phyloP scores from a whole-genome alignment of 345 rosid genomes.

The Anacardium occidentale region DNA sequence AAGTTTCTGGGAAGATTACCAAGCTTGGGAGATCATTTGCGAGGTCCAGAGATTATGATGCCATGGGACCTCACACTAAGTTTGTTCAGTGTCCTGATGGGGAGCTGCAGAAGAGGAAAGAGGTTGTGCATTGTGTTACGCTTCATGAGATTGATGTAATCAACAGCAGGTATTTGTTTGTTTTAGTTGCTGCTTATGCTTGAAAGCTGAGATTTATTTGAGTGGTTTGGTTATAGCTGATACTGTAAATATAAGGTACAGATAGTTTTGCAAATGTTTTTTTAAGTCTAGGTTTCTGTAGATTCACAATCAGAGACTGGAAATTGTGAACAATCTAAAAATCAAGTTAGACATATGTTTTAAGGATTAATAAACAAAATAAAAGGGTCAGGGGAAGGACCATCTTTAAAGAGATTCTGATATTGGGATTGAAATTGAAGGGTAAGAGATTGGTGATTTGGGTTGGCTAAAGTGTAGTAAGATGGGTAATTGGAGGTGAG shows the following conservation, averaged over 20 bases:
- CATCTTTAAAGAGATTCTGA: not conserved
- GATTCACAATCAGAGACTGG: not conserved
- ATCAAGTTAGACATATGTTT: not conserved
- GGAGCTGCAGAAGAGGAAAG: slow-evolving; percentile 94
- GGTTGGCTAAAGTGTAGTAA: not conserved
- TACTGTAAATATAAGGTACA: not conserved
- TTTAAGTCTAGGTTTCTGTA: not conserved
- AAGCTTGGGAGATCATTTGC: slow-evolving; percentile 92
- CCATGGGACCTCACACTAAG: slow-evolving; percentile 93
- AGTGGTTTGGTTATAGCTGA: not conserved
- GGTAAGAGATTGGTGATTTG: not conserved
- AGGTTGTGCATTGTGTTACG: slow-evolving; percentile 88
- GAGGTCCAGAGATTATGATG: slow-evolving; percentile 92
- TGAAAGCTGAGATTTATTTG: not conserved
- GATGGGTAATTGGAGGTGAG: not conserved
- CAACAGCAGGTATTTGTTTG: slow-evolving; percentile 67
- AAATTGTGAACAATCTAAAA: not conserved
- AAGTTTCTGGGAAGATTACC: slow-evolving; percentile 81
- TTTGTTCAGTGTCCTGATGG: slow-evolving; percentile 98
- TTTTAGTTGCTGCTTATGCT: not conserved
- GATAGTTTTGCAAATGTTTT: not conserved
- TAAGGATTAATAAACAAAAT: not conserved
- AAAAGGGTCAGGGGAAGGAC: too few relatives aligned
- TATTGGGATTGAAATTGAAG: too few relatives aligned
- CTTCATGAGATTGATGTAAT: slow-evolving; percentile 99